Evolutionary conservation across 2,329 filamentous ascomycete species (phyloP).

Genomic region (Colletotrichum karsti): DNA sequence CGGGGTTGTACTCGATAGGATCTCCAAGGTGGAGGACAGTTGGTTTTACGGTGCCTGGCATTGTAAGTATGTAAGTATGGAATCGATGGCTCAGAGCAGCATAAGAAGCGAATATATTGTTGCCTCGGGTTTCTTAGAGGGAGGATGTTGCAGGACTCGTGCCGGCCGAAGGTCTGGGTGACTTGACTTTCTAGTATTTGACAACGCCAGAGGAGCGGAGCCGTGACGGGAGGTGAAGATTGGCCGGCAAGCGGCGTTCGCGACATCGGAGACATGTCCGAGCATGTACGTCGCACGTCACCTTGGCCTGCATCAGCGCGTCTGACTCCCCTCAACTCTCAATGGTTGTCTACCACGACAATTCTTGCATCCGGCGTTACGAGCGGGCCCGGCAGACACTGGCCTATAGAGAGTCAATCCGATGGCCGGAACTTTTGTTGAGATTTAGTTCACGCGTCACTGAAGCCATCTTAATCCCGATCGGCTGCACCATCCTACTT

Average conservation of each 20-base stretch:
- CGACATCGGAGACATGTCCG: conserved; percentile 5
- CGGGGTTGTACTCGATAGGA: conserved; percentile 39
- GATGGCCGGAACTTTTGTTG: not conserved
- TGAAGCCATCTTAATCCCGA: not conserved
- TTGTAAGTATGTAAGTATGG: not conserved
- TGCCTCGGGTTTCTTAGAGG: no score
- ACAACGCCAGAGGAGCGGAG: not conserved
- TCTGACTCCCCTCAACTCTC: not conserved
- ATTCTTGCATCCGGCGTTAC: not conserved
- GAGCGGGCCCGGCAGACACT: not conserved
- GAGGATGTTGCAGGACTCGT: no score
- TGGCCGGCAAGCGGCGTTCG: not conserved
- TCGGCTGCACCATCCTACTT: not conserved
- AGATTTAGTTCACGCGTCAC: not conserved
- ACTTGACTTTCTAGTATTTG: not conserved
- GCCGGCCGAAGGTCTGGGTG: not conserved
- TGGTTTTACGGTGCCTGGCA: conserved; percentile 30
- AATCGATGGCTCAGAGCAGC: no score
- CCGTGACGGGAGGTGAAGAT: not conserved
- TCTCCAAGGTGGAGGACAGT: conserved; percentile 43
- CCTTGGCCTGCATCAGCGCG: not conserved
- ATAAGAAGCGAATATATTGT: no score
- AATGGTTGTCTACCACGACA: not conserved
- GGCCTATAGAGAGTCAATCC: not conserved
- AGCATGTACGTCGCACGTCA: not conserved